Conservation (phyloP, 225 moss, liverwort and hornwort species). For the Marchantia polymorpha region DNA sequence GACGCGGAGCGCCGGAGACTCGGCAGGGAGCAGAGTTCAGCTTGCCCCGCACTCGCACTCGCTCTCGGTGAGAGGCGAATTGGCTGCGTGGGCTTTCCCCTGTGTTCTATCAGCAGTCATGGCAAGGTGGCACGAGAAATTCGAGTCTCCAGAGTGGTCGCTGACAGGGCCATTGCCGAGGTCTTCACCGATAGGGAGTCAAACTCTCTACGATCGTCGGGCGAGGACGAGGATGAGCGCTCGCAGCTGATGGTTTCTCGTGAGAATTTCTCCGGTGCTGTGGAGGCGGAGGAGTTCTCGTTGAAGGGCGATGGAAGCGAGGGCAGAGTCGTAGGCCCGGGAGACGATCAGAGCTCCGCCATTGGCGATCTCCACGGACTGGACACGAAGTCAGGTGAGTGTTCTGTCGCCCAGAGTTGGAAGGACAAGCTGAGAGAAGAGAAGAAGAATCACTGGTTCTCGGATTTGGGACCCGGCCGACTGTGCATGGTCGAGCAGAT, state of each 20-base stretch:
- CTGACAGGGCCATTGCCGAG: conserved; percentile 8
- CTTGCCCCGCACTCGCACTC: not conserved
- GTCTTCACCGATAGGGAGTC: not conserved
- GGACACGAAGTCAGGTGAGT: not conserved
- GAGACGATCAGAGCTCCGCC: not conserved
- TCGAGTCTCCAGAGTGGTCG: conserved; percentile 7
- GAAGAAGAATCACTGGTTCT: conserved; percentile 7
- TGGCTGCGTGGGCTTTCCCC: not conserved
- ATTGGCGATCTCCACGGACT: not conserved
- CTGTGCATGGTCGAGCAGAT: conserved; percentile 16
- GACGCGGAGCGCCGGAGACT: not conserved
- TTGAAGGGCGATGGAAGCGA: not conserved
- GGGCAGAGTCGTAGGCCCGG: not conserved
- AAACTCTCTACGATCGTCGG: no score
- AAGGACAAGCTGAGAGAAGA: conserved; percentile 22
- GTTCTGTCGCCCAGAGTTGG: conserved; percentile 7
- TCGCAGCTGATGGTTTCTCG: not conserved
- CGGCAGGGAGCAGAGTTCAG: not conserved
- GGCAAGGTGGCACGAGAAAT: not conserved
- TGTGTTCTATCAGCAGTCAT: not conserved
- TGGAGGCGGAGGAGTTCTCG: not conserved
- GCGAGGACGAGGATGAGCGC: not conserved
- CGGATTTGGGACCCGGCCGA: not conserved
- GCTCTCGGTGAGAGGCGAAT: not conserved
- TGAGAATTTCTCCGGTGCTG: conserved; percentile 21